phyloP scores from a whole-genome alignment of 305 asterid species.

The Plantago coronopus region DNA sequence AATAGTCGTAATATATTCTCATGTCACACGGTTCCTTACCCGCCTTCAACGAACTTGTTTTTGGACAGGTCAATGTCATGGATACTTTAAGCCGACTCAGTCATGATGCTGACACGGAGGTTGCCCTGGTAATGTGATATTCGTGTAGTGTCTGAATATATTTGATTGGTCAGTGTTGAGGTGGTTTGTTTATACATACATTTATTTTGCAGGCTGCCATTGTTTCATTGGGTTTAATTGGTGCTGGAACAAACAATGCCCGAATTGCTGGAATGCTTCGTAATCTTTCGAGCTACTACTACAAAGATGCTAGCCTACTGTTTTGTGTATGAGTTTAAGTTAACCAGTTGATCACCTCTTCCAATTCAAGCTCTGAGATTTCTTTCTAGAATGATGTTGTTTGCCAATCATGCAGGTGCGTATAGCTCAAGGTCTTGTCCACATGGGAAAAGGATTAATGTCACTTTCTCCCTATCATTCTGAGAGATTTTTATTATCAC shows the following conservation, averaged over 20 bases:
- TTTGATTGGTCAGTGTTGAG: neutral
- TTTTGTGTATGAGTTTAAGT: slow-evolving; percentile 63
- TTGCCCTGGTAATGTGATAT: slow-evolving; percentile 65
- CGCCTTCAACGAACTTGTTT: slow-evolving; percentile 1
- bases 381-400: slow-evolving; percentile 1
- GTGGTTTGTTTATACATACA: slow-evolving; percentile 8
- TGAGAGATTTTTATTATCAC: slow-evolving; percentile 72
- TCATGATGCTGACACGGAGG: slow-evolving; percentile 95
- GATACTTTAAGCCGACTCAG: slow-evolving; percentile 98
- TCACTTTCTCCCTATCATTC: slow-evolving; percentile 93
- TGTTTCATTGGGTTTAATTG: slow-evolving; percentile 77
- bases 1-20: no score
- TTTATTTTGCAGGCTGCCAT: slow-evolving; percentile 63
- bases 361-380: neutral
- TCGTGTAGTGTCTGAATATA: slow-evolving; percentile 7
- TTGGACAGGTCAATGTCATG: slow-evolving; percentile 87
- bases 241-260: slow-evolving; percentile 98
- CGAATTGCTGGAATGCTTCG: slow-evolving; percentile 99
- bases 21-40: no score
- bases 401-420: slow-evolving; percentile 63
- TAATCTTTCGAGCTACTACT: slow-evolving; percentile 89
- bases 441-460: slow-evolving; percentile 85
- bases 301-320: slow-evolving; percentile 90
- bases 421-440: slow-evolving; percentile 94
- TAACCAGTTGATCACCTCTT: neutral